Evolutionary conservation across 2,329 filamentous ascomycete species (phyloP), one percentile per base, ranked within the genome.

Genomic region (Emergomyces africanus): DNA sequence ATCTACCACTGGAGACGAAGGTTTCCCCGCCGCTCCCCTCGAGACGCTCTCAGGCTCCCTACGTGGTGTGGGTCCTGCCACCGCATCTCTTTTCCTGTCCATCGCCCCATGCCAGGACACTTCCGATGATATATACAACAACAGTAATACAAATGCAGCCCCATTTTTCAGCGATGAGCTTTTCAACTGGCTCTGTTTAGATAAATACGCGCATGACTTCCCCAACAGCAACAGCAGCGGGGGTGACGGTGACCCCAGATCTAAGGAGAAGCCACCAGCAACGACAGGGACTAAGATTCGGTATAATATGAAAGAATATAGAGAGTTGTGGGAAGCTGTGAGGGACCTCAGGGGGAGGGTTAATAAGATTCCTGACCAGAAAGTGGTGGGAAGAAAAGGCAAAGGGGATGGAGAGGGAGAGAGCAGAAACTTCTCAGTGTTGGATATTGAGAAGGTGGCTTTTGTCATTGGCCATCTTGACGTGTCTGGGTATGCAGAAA

Each of bases 81-180:
- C 75, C 1, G 74, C 73, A 2, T 75, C 75, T 1, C 64, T 77
- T 23, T 66, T 77, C 23, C 66, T 77, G 2, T 74, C 71, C 6
- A 65, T 74, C 9, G 69, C 63, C 41, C 54, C 62, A 15, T 42
- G 15, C 33, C 30, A 37, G 9, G 15, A 4, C 9, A 12, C 33
- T 6, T 53, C 50, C 9, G 50, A 53, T 53, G 50, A 37, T 12
- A 9, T n/a, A 37, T 39, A 3, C 14, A 42, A 39, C 18, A 48
- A 35, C 25, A 63, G 68, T 20, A 60, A 62, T 39, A 60, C 72
- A 1, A 55, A 55, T 30, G 53, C 35, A 18, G 14, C 53, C 12
- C 74, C 75, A 0, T 77, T 77, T 51, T 77, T 74, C 61, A 75
- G 73, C 44, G 75, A 77, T 49, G 74, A 77, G 62, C 60, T 71